A percentile compares a stretch with the other conserved stretches of the same genome.
Evolutionary conservation across 345 rosid genomes (phyloP).

Genomic region (Barbarea vulgaris): DNA sequence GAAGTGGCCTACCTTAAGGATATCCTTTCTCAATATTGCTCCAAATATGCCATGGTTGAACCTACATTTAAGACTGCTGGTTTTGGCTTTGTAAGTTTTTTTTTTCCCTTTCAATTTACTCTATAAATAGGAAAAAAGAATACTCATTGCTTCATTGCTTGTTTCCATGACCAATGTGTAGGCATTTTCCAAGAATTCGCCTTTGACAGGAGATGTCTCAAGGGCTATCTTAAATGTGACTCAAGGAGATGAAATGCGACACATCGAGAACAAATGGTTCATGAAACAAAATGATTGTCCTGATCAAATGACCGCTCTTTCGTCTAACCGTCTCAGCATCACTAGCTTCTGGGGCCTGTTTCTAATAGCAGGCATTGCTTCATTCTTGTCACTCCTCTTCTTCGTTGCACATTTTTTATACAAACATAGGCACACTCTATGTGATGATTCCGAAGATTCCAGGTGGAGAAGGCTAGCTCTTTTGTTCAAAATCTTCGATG

Average conservation of each 20-base stretch:
- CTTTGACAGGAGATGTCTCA: slow-evolving; percentile 46
- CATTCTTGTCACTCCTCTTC: slow-evolving; percentile 41
- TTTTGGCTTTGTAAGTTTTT: slow-evolving; percentile 50
- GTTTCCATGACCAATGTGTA: slow-evolving; percentile 14
- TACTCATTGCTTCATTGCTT: not conserved
- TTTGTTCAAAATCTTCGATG: slow-evolving; percentile 37
- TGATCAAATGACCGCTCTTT: slow-evolving; percentile 17
- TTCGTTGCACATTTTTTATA: slow-evolving; percentile 30
- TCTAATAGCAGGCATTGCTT: slow-evolving; percentile 44
- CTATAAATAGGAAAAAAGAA: not conserved
- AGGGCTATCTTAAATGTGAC: slow-evolving; percentile 51
- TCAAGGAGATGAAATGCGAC: slow-evolving; percentile 30
- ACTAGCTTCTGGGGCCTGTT: slow-evolving; percentile 54
- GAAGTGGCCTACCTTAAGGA: slow-evolving; percentile 40
- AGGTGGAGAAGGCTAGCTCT: slow-evolving; percentile 29
- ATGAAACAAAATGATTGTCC: slow-evolving; percentile 9
- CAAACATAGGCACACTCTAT: slow-evolving; percentile 11
- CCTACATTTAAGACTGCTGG: slow-evolving; percentile 38
- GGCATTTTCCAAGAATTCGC: slow-evolving; percentile 50
- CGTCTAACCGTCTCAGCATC: slow-evolving; percentile 41
- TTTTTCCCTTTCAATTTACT: not conserved
- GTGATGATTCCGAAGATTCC: slow-evolving; percentile 31
- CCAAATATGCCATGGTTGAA: slow-evolving; percentile 35
- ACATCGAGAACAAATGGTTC: slow-evolving; percentile 28
- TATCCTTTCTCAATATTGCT: slow-evolving; percentile 28